Conservation (phyloP, 495 filamentous ascomycete genomes). For the Aspergillus ellipticus region DNA sequence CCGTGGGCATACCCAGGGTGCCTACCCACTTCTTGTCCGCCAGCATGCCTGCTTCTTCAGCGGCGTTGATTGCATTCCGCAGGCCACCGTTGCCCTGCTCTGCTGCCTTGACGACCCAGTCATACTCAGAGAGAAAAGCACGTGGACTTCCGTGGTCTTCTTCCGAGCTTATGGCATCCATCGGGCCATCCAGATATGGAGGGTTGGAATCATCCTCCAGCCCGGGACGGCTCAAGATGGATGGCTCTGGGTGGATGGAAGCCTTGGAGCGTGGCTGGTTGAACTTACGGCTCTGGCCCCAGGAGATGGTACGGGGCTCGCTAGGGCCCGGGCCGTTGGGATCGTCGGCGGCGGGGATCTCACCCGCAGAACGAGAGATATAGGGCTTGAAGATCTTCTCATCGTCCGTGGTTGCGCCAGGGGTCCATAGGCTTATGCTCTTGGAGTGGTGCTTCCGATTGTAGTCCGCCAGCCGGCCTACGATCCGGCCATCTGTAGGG, state of each 20-base stretch:
- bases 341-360: constrained; percentile 23
- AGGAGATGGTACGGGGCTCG: constrained; percentile 49
- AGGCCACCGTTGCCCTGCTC: constrained; percentile 90
- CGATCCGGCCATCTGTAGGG: constrained; percentile 36
- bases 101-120: constrained; percentile 77
- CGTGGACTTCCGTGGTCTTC: constrained; percentile 43
- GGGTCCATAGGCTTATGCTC: constrained; percentile 44
- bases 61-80: constrained; percentile 78
- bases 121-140: constrained; percentile 58
- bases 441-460: constrained; percentile 19
- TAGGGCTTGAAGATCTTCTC: constrained; percentile 55
- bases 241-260: constrained; percentile 63
- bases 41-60: constrained; percentile 57
- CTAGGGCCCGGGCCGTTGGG: constrained; percentile 35
- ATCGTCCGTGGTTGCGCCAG: constrained; percentile 58
- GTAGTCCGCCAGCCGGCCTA: constrained; percentile 24
- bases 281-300: constrained; percentile 61
- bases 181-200: constrained; percentile 4
- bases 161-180: constrained; percentile 43
- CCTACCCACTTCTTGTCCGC: constrained; percentile 79
- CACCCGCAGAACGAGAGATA: constrained; percentile 29
- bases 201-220: constrained; percentile 30
- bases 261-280: constrained; percentile 73
- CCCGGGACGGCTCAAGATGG: constrained; percentile 64
- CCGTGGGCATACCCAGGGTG: constrained; percentile 87